Evolutionary conservation across 768 basidiomycete genomes (phyloP), one percentile per base, ranked within the genome.

Genomic region (Collybia nuda): DNA sequence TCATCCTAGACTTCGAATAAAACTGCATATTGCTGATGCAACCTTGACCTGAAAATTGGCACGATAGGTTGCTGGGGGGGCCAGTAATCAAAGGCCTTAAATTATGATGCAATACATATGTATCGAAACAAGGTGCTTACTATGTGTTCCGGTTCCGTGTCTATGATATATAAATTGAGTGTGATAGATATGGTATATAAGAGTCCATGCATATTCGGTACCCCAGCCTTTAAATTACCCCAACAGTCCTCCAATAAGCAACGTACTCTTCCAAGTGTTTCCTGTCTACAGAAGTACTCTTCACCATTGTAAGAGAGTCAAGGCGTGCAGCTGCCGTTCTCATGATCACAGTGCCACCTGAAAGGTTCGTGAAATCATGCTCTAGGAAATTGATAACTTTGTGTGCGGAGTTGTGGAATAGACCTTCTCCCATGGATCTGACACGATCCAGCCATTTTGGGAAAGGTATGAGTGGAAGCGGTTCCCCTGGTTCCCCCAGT

Each of bases 371-470:
- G 37, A 71, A 72, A 29, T 71, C 63, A 17, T 61, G 54, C 49
- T 71, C 66, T 46, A 72, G 59, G 48, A 72, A 72, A 9, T 55
- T 44, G 8, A 69, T 36, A 5, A 69, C 54, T 43, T 61, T 66
- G 43, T 41, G 64, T 1, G 67, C 69, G 0, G 60, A 54, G 32
- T 65, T 72, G 6, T 53, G 53, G 17, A 44, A 46, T 14, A 52
- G 59, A 22, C 67, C 57, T 15, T 65, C 62, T 1, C 68, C 67
- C 3, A 67, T 50, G 0, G 55, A 57, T 5, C 63, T 59, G 6
- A 66, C 62, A 19, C 59, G 58, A 17, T 48, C 51, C 17, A 69
- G 51, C 71, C 71, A 71, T 32, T 66, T 56, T 0, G 47, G 21
- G 44, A 65, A 65, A 1, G 64, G 60, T 15, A 67, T 54, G n/a